phyloP scores from a whole-genome alignment of 331 rosid genomes.

The Arachis monticola region DNA sequence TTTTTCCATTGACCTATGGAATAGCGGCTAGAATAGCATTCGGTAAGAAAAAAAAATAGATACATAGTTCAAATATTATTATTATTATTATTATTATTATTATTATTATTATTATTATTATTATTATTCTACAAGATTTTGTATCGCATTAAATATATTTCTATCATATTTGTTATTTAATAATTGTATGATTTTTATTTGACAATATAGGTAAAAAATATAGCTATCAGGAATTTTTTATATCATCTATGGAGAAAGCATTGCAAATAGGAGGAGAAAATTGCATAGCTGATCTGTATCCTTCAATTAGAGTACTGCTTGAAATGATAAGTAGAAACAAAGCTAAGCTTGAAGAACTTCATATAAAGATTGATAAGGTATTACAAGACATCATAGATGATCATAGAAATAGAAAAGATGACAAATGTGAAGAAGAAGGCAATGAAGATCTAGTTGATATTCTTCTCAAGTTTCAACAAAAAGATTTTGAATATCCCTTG shows the following conservation, averaged over 20 bases:
- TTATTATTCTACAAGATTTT: too few relatives aligned
- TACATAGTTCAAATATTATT: too few relatives aligned
- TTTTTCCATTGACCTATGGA: constrained; percentile 9
- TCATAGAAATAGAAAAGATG: constrained; percentile 16
- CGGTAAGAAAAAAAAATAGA: constrained; percentile 1
- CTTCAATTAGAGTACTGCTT: constrained; percentile 28
- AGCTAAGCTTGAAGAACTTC: constrained; percentile 17
- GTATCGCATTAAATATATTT: too few relatives aligned
- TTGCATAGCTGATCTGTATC: constrained; percentile 31
- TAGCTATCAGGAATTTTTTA: neutral
- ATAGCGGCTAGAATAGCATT: constrained; percentile 35
- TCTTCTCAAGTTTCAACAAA: constrained; percentile 32
- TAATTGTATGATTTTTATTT: too few relatives aligned
- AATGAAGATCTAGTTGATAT: constrained; percentile 35
- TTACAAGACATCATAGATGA: constrained; percentile 33
- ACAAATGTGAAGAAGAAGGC: neutral
- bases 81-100: too few relatives aligned
- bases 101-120: too few relatives aligned
- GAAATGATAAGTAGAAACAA: constrained; percentile 5
- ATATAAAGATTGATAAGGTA: neutral
- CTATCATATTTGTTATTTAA: too few relatives aligned
- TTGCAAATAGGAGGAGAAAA: constrained; percentile 14
- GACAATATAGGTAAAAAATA: constrained; percentile 18
- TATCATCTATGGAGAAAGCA: neutral
- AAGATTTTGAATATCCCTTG: constrained; percentile 3